Evolutionary conservation across 1,284 basidiomycete genomes (phyloP), one percentile per base, ranked within the genome.

Genomic region (Ganoderma lingzhi): DNA sequence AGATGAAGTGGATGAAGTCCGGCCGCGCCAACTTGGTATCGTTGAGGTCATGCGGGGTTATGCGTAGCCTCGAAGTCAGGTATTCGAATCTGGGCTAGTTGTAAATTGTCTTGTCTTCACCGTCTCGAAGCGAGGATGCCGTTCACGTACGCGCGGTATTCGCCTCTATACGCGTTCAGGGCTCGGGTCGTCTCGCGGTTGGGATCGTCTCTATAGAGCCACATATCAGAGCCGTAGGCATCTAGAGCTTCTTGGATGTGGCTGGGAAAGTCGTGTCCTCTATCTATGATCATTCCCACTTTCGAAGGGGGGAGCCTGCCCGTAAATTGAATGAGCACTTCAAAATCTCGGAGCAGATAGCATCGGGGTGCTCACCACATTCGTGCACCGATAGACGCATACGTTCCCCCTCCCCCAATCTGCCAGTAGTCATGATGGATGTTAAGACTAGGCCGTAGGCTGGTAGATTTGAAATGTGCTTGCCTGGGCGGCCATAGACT

Each of bases 321-420:
- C 48, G 17, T 71, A 8, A 44, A 56, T 6, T 23, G 9, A n/a
- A 44, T 32, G 19, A 51, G 64, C 17, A 19, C 15, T 35, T 10
- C 2, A 23, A 2, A 8, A 19, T 44, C n/a, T 28, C 30, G 10
- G 45, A 42, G 39, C 10, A 42, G 17, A 41, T 15, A 10, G 28
- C 5, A 2, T 61, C 12, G 12, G 28, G 63, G 73, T 9, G 61
- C 77, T 66, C 65, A 93, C 94, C 95, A 95, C 77, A 96, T 88
- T 45, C 95, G 86, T 30, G 93, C 91, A 5, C 95, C 95, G 55
- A 96, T 85, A 55, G 84, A 82, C 67, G 92, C 91, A 78, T 93
- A 94, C 0, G 91, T 93, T 0, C 96, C 96, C 6, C 95, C 96
- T 0, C 96, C 96, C 41, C 96, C 96, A 70, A 98, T 95, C 93